Base-by-base conservation (phyloP, 176 grass and related monocot species). In the Otatea glauca region DNA sequence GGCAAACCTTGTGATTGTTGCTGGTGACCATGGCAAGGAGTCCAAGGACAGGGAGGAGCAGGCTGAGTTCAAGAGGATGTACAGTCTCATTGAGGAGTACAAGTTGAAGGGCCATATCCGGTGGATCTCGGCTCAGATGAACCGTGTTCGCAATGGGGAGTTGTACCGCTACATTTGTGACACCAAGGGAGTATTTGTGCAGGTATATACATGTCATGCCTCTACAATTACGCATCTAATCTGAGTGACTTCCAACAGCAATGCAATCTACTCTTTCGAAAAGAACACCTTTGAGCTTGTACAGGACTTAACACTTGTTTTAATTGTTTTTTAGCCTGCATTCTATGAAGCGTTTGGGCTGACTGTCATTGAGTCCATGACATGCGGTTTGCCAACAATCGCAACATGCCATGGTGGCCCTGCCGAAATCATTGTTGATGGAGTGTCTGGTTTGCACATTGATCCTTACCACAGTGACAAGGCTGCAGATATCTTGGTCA, bases 91-190 rank as follows among this genome's bases (percentile, higher is more conserved):
- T 27, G 92, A 98, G n/a, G n/a, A 98, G 87, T 93, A 98, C 83
- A 95, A 98, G 5, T 75, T 98, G 71, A 88, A 95, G 45, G 96
- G 96, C 27, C 92, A 95, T 72, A 93, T 98, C 55, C 87, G 96
- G 53, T 98, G 96, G 96, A 98, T 98, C 83, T 98, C 96, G 0
- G 92, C 96, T 41, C 96, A 98, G 89, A 98, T 98, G 96, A 93
- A 98, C 83, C 86, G 92, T 25, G 74, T 90, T 59, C 96, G 96
- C 55, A 98, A 98, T 0, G 92, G 76, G 5, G 96, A 98, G 87
- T 53, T 98, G 75, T 98, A 98, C 89, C 91, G 96, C 54, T 93
- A 87, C 87, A 95, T 98, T 56, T 92, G 90, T 47, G 96, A 98
- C 79, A 95, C 89, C 38, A 92, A 86, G 89, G 96, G 96, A 85